Percentiles rank a stretch among this genome's conserved stretches.
Conservation (phyloP, 495 filamentous ascomycete species). For the Neurospora tetraspora region DNA sequence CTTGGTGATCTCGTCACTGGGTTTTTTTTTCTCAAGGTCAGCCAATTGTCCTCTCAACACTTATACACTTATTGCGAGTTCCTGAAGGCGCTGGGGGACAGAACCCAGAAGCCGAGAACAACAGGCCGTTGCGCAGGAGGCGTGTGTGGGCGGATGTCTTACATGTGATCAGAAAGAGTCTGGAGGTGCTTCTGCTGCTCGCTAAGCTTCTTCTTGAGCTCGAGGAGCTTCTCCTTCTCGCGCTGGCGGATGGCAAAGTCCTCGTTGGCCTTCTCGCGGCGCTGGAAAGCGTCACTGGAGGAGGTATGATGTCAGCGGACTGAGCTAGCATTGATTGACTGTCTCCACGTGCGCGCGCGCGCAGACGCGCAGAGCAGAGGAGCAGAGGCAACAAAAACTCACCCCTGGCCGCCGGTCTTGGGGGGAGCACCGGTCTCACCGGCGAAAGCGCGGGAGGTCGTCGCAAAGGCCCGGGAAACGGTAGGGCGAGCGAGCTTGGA, state of each 20-base stretch:
- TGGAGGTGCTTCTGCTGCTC: slow-evolving; percentile 74
- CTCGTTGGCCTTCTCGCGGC: slow-evolving; percentile 82
- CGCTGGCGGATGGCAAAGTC: slow-evolving; percentile 70
- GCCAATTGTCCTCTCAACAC: too few relatives aligned
- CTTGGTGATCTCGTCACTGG: slow-evolving; percentile 60
- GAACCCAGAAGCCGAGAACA: too few relatives aligned
- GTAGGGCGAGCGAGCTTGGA: slow-evolving; percentile 44
- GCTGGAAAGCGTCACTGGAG: slow-evolving; percentile 74
- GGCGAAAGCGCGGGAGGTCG: slow-evolving; percentile 48
- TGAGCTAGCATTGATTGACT: too few relatives aligned
- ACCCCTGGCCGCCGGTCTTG: slow-evolving; percentile 33
- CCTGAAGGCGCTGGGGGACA: too few relatives aligned
- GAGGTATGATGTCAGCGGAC: neutral
- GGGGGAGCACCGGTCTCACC: slow-evolving; percentile 61
- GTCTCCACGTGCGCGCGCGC: neutral
- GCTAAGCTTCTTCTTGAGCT: slow-evolving; percentile 65
- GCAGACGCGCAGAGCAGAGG: neutral
- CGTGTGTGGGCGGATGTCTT: slow-evolving; percentile 1
- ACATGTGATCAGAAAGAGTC: slow-evolving; percentile 80
- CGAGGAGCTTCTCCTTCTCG: slow-evolving; percentile 73
- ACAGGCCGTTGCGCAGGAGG: too few relatives aligned
- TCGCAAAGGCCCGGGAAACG: slow-evolving; percentile 50
- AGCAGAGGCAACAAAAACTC: slow-evolving; percentile 14
- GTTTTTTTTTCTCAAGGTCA: too few relatives aligned
- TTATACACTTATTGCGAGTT: too few relatives aligned